phyloP scores from a whole-genome alignment of 192 early-diverging fungal species.

The Mortierella hygrophila region DNA sequence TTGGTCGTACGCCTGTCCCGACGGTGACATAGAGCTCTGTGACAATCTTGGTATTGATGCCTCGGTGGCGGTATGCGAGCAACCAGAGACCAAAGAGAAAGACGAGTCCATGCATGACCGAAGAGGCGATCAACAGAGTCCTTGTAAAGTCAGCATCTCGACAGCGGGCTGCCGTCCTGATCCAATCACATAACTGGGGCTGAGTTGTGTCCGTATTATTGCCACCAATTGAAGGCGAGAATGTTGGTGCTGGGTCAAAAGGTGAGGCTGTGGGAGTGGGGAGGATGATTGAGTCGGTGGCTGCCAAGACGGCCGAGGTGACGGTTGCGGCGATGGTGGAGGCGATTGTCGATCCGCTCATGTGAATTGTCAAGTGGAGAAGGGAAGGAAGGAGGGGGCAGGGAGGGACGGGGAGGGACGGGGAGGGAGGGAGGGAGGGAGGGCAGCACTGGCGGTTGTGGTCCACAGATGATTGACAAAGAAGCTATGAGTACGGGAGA shows the following conservation, averaged over 20 bases:
- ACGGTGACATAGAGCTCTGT: conserved; percentile 37
- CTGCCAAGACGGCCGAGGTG: conserved; percentile 4
- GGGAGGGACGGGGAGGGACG: not conserved
- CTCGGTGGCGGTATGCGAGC: conserved; percentile 37
- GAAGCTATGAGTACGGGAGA: not conserved
- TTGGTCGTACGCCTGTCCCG: conserved; percentile 40
- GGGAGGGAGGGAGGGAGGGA: not conserved
- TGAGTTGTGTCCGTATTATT: not conserved
- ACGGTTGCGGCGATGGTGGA: conserved; percentile 23
- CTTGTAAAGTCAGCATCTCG: conserved; percentile 47
- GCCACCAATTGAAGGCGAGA: not conserved
- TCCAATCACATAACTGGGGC: conserved; percentile 41
- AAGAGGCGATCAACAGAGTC: conserved; percentile 26
- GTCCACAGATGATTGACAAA: not conserved
- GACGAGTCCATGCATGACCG: conserved; percentile 36
- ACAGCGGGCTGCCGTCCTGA: conserved; percentile 43
- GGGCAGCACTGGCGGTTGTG: not conserved
- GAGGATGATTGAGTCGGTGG: not conserved
- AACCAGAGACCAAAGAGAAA: conserved; percentile 45
- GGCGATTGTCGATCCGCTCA: conserved; percentile 6
- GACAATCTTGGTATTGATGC: conserved; percentile 41
- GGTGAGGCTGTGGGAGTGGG: not conserved
- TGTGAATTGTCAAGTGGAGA: not conserved
- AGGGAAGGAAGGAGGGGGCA: not conserved
- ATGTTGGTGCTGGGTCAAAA: not conserved